Evolutionary conservation across 306 rosid species (phyloP), one percentile per base, ranked within the genome.

Genomic region (Rosa multiflora): DNA sequence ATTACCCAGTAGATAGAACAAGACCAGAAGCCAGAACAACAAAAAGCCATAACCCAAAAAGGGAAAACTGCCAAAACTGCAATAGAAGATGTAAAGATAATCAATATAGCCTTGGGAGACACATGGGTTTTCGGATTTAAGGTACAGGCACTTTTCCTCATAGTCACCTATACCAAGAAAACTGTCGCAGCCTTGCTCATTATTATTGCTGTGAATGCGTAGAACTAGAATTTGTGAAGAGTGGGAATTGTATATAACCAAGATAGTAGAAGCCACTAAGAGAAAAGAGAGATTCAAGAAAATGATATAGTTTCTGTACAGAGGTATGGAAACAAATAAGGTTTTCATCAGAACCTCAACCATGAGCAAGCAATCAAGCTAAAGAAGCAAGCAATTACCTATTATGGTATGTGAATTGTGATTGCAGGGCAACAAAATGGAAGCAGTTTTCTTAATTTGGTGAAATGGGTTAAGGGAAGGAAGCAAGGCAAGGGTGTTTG

Each of bases 1-100:
- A 76, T 94, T 89, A 1, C 97, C 96, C 77, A 94, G 44, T 2
- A 94, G 80, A 81, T 90, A 94, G 88, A 94, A 92, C 88, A 92
- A 58, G 40, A 92, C 85, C 20, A 89, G 73, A 53, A 94, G 97
- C 96, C 97, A 94, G 4, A 89, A 37, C 9, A 82, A 72, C 42
- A 92, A 79, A 0, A 87, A 83, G 35, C 73, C 15, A 70, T 84
- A 72, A 67, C 97, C 97, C 77, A 88, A 43, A n/a, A 80, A 20
- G 18, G 90, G 88, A 10, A 52, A 85, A 40, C 61, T 67, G 4
- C 88, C 97, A 35, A 87, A 74, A 21, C 76, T 85, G 87, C 98
- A 94, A 18, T 87, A 94, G 81, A 88, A 92, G 64, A 94, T 76
- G 72, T 82, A 81, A 12, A 94, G 90, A 64, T 92, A 94, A 80